Conservation (phyloP, 495 filamentous ascomycete species). For the Pyrenula aspistea region DNA sequence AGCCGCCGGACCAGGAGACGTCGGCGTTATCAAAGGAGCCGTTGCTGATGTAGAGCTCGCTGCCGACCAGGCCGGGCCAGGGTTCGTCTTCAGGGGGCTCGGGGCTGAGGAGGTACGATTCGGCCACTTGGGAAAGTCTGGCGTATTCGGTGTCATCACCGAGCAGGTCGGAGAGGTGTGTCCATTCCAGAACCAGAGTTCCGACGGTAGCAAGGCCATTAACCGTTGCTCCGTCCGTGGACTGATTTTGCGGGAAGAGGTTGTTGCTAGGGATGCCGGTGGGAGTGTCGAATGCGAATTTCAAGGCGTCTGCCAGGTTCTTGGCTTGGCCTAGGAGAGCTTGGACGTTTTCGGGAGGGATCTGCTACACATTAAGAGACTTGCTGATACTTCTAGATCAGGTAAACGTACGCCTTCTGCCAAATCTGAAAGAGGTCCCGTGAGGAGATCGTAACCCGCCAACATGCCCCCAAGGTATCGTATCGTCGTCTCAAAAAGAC, state of each 20-base stretch:
- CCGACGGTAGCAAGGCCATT: slow-evolving; percentile 65
- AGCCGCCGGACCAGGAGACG: slow-evolving; percentile 73
- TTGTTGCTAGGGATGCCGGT: slow-evolving; percentile 69
- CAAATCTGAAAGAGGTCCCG: slow-evolving; percentile 49
- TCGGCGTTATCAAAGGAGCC: slow-evolving; percentile 54
- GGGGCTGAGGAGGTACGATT: slow-evolving; percentile 62
- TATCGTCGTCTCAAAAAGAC: slow-evolving; percentile 84
- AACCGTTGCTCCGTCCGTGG: slow-evolving; percentile 33
- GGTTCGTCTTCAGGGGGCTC: slow-evolving; percentile 50
- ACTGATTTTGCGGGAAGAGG: slow-evolving; percentile 41
- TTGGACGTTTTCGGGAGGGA: slow-evolving; percentile 27
- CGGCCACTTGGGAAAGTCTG: slow-evolving; percentile 50
- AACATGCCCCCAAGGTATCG: slow-evolving; percentile 73
- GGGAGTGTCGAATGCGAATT: slow-evolving; percentile 65
- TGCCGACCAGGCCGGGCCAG: slow-evolving; percentile 68
- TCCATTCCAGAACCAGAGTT: slow-evolving; percentile 77
- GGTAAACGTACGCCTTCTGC: slow-evolving; percentile 16
- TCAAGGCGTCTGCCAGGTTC: slow-evolving; percentile 58
- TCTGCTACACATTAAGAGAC: not conserved
- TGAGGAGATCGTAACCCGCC: slow-evolving; percentile 73
- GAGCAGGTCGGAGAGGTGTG: slow-evolving; percentile 65
- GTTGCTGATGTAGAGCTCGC: slow-evolving; percentile 46
- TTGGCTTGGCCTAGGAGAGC: slow-evolving; percentile 53
- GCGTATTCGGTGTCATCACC: slow-evolving; percentile 51
- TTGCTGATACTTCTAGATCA: not conserved